phyloP scores from a whole-genome alignment of 2,329 filamentous ascomycete species.

The Endothia cerciana region DNA sequence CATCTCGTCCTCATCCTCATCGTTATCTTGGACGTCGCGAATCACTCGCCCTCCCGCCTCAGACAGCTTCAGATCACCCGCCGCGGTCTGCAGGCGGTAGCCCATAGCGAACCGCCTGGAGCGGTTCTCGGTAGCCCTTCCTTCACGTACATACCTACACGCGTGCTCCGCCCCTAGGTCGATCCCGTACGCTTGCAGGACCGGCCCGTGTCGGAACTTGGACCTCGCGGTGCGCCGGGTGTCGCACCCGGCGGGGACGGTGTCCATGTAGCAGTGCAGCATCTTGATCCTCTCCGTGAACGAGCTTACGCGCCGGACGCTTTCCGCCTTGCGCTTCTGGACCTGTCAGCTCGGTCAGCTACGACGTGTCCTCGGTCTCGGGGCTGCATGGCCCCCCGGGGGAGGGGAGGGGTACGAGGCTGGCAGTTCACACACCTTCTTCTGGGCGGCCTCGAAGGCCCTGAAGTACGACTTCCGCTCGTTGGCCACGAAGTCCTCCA shows the following conservation, averaged over 20 bases:
- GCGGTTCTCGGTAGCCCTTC: background rate
- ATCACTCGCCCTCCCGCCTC: background rate
- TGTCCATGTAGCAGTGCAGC: slow-evolving; percentile 12
- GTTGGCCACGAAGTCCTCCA: background rate
- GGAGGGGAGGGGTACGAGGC: no score
- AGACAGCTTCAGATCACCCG: background rate
- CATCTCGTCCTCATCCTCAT: background rate
- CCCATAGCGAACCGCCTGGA: background rate
- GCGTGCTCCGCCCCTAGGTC: background rate
- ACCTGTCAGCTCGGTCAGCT: background rate
- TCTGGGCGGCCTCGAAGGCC: slow-evolving; percentile 2
- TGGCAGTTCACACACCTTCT: slow-evolving; percentile 2
- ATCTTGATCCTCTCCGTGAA: slow-evolving; percentile 7
- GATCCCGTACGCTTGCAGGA: slow-evolving; percentile 2
- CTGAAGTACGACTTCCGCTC: slow-evolving; percentile 6
- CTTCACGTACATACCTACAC: background rate
- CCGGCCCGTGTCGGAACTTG: slow-evolving; percentile 2
- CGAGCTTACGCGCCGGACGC: background rate
- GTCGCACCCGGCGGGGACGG: background rate
- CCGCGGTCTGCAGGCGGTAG: background rate
- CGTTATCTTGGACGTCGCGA: background rate
- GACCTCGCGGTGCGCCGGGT: background rate
- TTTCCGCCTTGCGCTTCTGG: slow-evolving; percentile 5
- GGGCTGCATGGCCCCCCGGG: no score
- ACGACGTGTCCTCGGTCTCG: background rate